Evolutionary conservation across 2,329 filamentous ascomycete genomes (phyloP).

Genomic region (Stachybotrys chlorohalonatus): DNA sequence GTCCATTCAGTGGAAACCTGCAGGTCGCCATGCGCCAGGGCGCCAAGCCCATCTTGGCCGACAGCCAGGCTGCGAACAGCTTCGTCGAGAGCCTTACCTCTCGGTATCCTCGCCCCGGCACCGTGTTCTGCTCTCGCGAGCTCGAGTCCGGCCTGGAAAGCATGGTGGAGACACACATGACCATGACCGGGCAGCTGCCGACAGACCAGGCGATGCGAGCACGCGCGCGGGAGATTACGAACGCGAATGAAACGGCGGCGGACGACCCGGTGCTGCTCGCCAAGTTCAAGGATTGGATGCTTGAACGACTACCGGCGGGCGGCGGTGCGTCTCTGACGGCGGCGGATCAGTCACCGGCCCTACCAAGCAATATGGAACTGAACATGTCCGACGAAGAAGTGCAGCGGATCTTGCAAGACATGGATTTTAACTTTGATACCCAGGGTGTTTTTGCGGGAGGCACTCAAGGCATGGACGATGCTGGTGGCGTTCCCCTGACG

Average conservation of each 20-base stretch:
- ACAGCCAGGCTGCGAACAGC: slow-evolving; percentile 35
- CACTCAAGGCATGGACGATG: slow-evolving; percentile 16
- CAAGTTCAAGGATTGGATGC: slow-evolving; percentile 43
- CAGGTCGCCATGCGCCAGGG: slow-evolving; percentile 24
- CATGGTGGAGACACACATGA: slow-evolving; percentile 34
- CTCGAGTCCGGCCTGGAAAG: slow-evolving; percentile 44
- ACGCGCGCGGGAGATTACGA: slow-evolving; percentile 39
- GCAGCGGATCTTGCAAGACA: slow-evolving; percentile 30
- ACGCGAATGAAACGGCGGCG: slow-evolving; percentile 37
- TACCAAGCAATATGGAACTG: slow-evolving; percentile 22
- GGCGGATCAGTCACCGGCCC: slow-evolving; percentile 5
- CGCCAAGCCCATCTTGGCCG: slow-evolving; percentile 31
- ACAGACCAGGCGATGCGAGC: slow-evolving; percentile 35
- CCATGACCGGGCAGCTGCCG: slow-evolving; percentile 32
- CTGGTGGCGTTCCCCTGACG: slow-evolving; percentile 18
- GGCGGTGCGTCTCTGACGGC: background rate
- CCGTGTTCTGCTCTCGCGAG: slow-evolving; percentile 49
- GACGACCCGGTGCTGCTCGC: slow-evolving; percentile 43
- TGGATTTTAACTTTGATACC: slow-evolving; percentile 31
- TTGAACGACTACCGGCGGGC: slow-evolving; percentile 14
- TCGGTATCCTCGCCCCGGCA: slow-evolving; percentile 35
- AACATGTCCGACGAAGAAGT: slow-evolving; percentile 28
- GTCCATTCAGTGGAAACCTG: slow-evolving; percentile 22
- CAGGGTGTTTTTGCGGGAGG: slow-evolving; percentile 15
- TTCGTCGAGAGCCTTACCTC: slow-evolving; percentile 35